Conservation (phyloP, 768 basidiomycete genomes). For the Leccinellum luteum region DNA sequence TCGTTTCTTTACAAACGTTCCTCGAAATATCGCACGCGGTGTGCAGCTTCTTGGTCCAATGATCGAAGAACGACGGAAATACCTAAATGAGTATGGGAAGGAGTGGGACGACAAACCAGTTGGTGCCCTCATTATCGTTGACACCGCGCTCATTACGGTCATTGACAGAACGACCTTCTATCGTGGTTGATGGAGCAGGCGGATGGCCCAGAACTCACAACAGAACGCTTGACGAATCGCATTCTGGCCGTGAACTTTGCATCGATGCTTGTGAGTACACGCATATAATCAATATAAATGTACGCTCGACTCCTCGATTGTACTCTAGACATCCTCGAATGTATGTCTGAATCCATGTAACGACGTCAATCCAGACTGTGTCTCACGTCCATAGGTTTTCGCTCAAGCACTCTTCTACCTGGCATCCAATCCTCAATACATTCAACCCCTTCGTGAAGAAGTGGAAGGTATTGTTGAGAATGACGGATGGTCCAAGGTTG, state of each 20-base stretch:
- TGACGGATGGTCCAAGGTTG: not conserved
- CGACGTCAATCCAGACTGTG: not conserved
- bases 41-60: not conserved
- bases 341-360: conserved; percentile 2
- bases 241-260: conserved; percentile 18
- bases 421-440: not conserved
- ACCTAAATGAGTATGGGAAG: not conserved
- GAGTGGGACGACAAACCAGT: conserved; percentile 2
- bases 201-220: conserved; percentile 13
- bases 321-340: conserved; percentile 18
- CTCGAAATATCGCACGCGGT: not conserved
- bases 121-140: not conserved
- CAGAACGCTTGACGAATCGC: conserved; percentile 19
- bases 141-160: not conserved
- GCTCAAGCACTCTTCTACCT: conserved; percentile 10
- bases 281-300: not conserved
- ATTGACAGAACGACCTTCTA: conserved; percentile 32
- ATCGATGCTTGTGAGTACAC: conserved; percentile 21
- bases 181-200: conserved; percentile 34
- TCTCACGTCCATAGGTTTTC: conserved; percentile 22
- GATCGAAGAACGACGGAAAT: not conserved
- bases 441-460: not conserved
- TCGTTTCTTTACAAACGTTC: not conserved
- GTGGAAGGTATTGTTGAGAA: not conserved
- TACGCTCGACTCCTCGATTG: not conserved